Percentiles rank a stretch among this genome's conserved stretches.
Conservation (phyloP, 2,329 filamentous ascomycete species). For the Talaromyces sp. region DNA sequence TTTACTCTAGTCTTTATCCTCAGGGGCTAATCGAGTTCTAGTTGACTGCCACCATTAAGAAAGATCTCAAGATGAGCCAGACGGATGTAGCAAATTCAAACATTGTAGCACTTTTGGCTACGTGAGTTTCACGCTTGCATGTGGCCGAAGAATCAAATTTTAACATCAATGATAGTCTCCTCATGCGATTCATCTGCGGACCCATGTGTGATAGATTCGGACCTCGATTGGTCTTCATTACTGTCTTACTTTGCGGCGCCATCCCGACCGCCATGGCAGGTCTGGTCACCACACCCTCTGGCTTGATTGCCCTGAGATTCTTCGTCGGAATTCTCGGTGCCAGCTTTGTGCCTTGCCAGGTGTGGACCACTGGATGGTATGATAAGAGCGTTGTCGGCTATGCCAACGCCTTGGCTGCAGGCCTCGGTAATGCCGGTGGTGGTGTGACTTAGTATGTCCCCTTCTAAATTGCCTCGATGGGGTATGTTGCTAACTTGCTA, state of each 20-base stretch:
- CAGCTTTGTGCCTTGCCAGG: constrained; percentile 63
- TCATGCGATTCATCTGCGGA: constrained; percentile 74
- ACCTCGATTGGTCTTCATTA: constrained; percentile 74
- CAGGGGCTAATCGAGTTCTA: constrained; percentile 25
- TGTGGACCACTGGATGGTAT: constrained; percentile 90
- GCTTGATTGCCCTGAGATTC: constrained; percentile 43
- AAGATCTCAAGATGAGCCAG: constrained; percentile 69
- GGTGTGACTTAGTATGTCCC: constrained; percentile 69
- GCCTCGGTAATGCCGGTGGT: constrained; percentile 82
- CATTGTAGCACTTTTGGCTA: constrained; percentile 73
- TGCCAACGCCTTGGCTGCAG: constrained; percentile 79
- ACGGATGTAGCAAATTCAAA: constrained; percentile 82
- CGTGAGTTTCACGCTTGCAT: constrained; percentile 42
- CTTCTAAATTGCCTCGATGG: not conserved
- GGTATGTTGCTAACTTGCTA: not conserved
- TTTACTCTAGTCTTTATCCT: too few species aligned
- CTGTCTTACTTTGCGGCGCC: constrained; percentile 71
- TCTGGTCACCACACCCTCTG: constrained; percentile 64
- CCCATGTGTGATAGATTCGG: constrained; percentile 84
- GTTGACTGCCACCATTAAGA: constrained; percentile 72
- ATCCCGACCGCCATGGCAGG: constrained; percentile 81
- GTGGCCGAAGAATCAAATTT: not conserved
- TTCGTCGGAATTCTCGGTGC: constrained; percentile 45
- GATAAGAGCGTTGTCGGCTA: constrained; percentile 90
- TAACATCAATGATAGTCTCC: constrained; percentile 48